phyloP scores from a whole-genome alignment of 177 flowering plant genomes.

The Vitis hybrid region DNA sequence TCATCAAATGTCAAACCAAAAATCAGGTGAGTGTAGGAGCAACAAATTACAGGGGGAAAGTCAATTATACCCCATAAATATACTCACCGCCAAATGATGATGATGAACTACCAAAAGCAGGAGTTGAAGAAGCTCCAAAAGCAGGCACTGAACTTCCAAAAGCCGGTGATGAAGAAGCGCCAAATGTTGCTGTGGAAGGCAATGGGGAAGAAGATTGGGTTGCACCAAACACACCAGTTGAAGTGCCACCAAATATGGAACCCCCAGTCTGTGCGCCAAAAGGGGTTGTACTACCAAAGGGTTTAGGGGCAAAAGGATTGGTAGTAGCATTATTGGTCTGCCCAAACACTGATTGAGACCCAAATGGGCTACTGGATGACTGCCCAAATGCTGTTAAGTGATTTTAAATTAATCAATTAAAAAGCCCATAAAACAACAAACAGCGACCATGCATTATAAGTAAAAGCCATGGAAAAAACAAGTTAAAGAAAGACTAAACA shows the following conservation, averaged over 20 bases:
- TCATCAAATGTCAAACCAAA: neutral
- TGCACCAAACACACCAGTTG: conserved; percentile 93
- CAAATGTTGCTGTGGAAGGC: conserved; percentile 67
- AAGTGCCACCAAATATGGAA: conserved; percentile 84
- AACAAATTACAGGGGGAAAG: neutral
- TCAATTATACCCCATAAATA: neutral
- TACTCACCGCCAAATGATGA: conserved; percentile 70
- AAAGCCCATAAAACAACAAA: neutral
- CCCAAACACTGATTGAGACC: conserved; percentile 71
- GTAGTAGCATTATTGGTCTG: conserved; percentile 54
- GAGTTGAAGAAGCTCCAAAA: conserved; percentile 74
- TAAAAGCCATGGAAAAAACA: neutral
- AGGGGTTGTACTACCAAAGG: conserved; percentile 72
- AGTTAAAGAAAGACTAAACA: neutral
- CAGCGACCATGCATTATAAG: neutral
- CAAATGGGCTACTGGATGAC: conserved; percentile 82
- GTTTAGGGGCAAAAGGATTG: conserved; percentile 93
- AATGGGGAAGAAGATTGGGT: conserved; percentile 65
- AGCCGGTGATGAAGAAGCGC: conserved; percentile 76
- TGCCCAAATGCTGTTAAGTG: conserved; percentile 82
- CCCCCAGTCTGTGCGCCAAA: conserved; percentile 87
- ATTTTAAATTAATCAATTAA: neutral
- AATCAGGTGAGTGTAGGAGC: neutral
- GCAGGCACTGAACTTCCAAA: conserved; percentile 73
- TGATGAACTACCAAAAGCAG: conserved; percentile 71